A percentile compares a stretch with the other conserved stretches of the same genome.
These are phyloP conservation scores for Cicer arietinum DNA, from an alignment of 306 rosid genomes.

Conservation along the genomic window DNA sequence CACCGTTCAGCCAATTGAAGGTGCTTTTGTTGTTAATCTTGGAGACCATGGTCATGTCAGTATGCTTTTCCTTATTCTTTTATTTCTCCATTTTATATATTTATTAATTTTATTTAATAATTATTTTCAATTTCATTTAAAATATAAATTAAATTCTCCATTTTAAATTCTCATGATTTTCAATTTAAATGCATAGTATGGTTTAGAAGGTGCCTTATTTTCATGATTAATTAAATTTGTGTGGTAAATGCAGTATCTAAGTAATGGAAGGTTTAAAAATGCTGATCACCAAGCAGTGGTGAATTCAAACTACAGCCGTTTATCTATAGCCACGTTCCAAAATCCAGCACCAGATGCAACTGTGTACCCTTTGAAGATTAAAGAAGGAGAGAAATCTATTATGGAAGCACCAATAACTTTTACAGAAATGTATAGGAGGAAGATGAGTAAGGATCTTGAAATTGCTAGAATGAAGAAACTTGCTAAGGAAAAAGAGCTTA, in stretches of 20 bases:
- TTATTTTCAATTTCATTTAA: no score
- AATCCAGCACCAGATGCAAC: conserved; percentile 74
- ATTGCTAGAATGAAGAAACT: conserved; percentile 64
- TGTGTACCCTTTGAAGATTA: conserved; percentile 68
- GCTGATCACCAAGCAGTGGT: conserved; percentile 96
- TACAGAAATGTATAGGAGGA: conserved; percentile 72
- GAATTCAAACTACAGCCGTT: conserved; percentile 71
- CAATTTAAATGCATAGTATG: no score
- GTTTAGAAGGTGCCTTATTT: no score
- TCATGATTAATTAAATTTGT: not conserved
- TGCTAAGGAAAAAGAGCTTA: conserved; percentile 54
- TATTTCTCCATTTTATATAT: no score
- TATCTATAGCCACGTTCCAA: conserved; percentile 90
- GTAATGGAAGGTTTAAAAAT: conserved; percentile 90
- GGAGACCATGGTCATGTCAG: conserved; percentile 89
- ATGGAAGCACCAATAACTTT: conserved; percentile 67
- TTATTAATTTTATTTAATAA: no score
- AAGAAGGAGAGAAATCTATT: conserved; percentile 67
- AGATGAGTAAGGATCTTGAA: conserved; percentile 75
- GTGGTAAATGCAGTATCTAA: conserved; percentile 56
- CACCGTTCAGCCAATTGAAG: conserved; percentile 78
- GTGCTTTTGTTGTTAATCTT: conserved; percentile 91
- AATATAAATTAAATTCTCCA: no score
- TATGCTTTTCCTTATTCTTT: no score
- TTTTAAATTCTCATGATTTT: no score